Evolutionary conservation across 2,329 filamentous ascomycete genomes (phyloP).

Genomic region (Claviceps purpurea): DNA sequence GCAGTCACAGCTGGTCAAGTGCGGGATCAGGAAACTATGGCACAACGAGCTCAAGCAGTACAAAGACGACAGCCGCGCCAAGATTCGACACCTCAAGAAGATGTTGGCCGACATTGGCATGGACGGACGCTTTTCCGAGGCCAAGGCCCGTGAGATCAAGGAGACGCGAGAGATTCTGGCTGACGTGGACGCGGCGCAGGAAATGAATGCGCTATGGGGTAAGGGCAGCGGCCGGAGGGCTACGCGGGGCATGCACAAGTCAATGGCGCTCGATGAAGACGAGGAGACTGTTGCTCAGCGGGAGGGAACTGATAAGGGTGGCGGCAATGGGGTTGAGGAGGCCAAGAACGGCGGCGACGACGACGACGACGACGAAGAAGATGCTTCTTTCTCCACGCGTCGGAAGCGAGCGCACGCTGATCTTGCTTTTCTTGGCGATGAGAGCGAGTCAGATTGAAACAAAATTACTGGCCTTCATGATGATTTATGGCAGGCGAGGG

Average conservation of each 20-base stretch:
- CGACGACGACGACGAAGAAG: constrained; percentile 18
- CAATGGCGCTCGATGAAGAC: constrained; percentile 18
- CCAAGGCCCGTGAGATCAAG: constrained; percentile 76
- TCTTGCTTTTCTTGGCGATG: constrained; percentile 54
- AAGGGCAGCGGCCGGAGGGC: constrained; percentile 25
- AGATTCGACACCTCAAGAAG: constrained; percentile 66
- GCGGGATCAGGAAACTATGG: constrained; percentile 89
- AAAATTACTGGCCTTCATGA: not conserved
- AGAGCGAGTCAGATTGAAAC: constrained; percentile 48
- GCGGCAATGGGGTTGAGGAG: constrained; percentile 12
- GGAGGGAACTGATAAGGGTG: not conserved
- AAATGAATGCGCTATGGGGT: constrained; percentile 73
- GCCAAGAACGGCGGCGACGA: constrained; percentile 15
- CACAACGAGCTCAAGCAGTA: constrained; percentile 66
- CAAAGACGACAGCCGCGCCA: constrained; percentile 56
- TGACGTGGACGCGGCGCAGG: constrained; percentile 72
- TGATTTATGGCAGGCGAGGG: not conserved
- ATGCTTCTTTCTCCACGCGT: constrained; percentile 27
- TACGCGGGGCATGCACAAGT: constrained; percentile 24
- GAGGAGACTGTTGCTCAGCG: constrained; percentile 17
- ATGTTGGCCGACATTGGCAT: constrained; percentile 78
- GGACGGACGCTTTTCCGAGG: constrained; percentile 74
- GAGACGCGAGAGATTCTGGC: constrained; percentile 72
- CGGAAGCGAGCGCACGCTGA: constrained; percentile 36
- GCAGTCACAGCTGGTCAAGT: constrained; percentile 77